Evolutionary conservation across 2,329 filamentous ascomycete species (phyloP), one percentile per base, ranked within the genome.

Genomic region (Fusarium tupiense): DNA sequence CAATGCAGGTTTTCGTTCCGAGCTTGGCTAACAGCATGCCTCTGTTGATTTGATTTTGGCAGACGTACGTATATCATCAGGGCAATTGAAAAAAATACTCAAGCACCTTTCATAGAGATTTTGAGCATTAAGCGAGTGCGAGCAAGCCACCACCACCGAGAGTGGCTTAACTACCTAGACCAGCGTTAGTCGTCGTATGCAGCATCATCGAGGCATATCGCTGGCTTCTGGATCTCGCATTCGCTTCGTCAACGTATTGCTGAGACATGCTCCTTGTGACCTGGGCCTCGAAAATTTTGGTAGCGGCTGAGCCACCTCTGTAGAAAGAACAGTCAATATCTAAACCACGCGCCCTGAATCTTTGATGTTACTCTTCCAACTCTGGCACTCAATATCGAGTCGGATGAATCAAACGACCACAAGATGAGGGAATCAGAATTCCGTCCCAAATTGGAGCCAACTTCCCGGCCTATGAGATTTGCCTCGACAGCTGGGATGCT

Each of bases 371-470:
- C 24, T 31, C 37, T 19, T 56, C 26, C 22, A 29, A 40, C 46
- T 38, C 9, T 29, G 14, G n/a, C 17, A 17, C 19, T 33, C 29
- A 13, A 38, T 24, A 33, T 44, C n/a, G 19, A 47, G n/a, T 26
- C 22, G 26, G 13, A 24, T 16, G n/a, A 50, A 12, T 37, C 31
- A 9, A 43, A 47, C 14, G 44, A 54, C 19, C 20, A 31, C 26
- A 43, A 41, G 7, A 75, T 67, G 61, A 77, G 71, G 49, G 62
- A 43, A 22, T 38, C 71, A 37, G 75, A 76, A 41, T 80, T 81
- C 53, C 66, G 57, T 35, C 71, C 79, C 31, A 77, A 71, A 67
- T 58, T 81, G 29, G 70, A 72, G n/a, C 67, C 74, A 13, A 75
- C 78, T 43, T 64, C 44, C 13, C 62, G 61, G 35, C 77, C 78